Conservation (phyloP, 208 protist species). For the Leishmania amazonensis region DNA sequence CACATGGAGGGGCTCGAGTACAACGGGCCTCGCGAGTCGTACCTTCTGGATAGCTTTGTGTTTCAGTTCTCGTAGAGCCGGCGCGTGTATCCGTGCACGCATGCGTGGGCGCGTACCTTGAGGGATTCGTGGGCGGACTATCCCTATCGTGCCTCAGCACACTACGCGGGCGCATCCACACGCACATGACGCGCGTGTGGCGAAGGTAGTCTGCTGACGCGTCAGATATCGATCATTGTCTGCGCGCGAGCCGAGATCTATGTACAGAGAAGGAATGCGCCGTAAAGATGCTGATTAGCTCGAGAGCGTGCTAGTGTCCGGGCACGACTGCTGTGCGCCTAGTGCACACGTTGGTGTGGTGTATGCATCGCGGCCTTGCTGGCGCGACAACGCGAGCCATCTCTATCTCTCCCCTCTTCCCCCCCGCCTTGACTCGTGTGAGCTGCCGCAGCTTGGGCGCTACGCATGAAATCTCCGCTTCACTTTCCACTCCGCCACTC, state of each 20-base stretch:
- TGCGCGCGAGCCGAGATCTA: background rate
- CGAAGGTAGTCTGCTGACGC: background rate
- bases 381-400: background rate
- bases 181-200: background rate
- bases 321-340: background rate
- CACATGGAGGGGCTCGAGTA: conserved; percentile 70
- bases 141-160: background rate
- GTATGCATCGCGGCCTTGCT: background rate
- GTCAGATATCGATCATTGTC: background rate
- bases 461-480: background rate
- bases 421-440: background rate
- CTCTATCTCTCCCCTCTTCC: background rate
- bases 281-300: background rate
- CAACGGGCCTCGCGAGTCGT: conserved; percentile 34
- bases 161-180: background rate
- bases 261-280: background rate
- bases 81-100: background rate
- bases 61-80: conserved; percentile 71
- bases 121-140: background rate
- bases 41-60: conserved; percentile 76
- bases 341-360: background rate
- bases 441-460: background rate
- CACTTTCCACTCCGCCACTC: background rate
- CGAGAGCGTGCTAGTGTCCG: background rate
- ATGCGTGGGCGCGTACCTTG: background rate